Evolutionary conservation across 768 basidiomycete species (phyloP).

Genomic region (Infundibulicybe gibba): DNA sequence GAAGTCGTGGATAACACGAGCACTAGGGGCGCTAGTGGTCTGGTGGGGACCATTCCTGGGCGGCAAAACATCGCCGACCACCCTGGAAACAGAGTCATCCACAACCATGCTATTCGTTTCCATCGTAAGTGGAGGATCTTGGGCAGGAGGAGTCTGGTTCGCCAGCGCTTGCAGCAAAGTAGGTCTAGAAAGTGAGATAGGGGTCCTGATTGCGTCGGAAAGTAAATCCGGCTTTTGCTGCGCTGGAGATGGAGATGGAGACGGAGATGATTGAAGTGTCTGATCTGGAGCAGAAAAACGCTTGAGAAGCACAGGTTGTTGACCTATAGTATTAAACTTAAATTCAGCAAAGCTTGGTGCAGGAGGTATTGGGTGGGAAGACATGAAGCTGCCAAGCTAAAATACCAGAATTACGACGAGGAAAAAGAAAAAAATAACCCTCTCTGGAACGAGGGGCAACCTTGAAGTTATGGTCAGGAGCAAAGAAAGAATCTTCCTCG

Average conservation of each 20-base stretch:
- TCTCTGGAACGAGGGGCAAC: too few species aligned
- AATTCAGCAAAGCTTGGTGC: constrained; percentile 40
- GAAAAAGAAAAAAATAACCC: too few species aligned
- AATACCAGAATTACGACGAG: too few species aligned
- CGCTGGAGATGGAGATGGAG: constrained; percentile 13
- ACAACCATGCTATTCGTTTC: too few species aligned
- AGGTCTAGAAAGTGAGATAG: constrained; percentile 9
- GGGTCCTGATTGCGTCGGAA: constrained; percentile 3
- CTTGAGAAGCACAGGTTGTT: constrained; percentile 46
- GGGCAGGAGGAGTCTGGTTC: not conserved
- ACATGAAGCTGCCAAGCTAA: not conserved
- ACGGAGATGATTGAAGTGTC: constrained; percentile 9
- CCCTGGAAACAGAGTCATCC: too few species aligned
- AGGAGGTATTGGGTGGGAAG: constrained; percentile 14
- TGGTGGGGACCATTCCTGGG: too few species aligned
- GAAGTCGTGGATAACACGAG: too few species aligned
- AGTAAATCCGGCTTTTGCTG: constrained; percentile 3
- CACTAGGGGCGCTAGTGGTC: too few species aligned
- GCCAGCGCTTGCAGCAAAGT: constrained; percentile 15
- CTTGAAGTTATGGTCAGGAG: too few species aligned
- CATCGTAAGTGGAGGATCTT: too few species aligned
- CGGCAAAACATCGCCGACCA: too few species aligned
- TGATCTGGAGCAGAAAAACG: constrained; percentile 36
- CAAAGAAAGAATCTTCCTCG: too few species aligned
- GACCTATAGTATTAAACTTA: constrained; percentile 51